Evolutionary conservation across 129 eudicot species (phyloP), one percentile per base, ranked within the genome.

Genomic region (Saussurea involucrata): DNA sequence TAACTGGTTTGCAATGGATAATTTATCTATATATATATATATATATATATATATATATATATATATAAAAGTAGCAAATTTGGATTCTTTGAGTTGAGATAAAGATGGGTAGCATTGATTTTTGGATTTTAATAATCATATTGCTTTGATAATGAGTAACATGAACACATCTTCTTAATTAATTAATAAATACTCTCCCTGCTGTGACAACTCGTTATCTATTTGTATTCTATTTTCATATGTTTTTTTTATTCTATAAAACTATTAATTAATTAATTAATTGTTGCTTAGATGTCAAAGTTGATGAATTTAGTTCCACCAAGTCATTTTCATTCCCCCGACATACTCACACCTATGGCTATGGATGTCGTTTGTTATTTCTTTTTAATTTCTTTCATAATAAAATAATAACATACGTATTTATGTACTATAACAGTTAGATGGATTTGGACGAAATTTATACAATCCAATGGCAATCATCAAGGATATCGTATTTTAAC

Each of bases 221-320:
- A 17, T 33, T 29, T 66, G 44, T 15, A 66, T 6, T 24, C 13
- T 24, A 10, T 63, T 65, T 65, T 9, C 17, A 53, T 53, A 53
- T 53, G 8, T n/a, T 4, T 40, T 44, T 12, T 53, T 40, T 44
- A 5, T 53, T 49, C 3, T 3, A 53, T 53, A 53, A 17, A 53
- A 53, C 61, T 53, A 17, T 53, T 53, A 53, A 40, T 40, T 40
- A 40, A 40, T 40, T 40, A 4, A 27, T 27, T 27, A 27, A 32
- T 32, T 13, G 18, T 68, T 60, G 75, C 69, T 77, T 68, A 9
- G 11, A 77, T 77, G 73, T 76, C 80, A 57, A 34, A 77, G 81
- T 77, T 69, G 46, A 77, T 57, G 81, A 57, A 77, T 58, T 32
- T 77, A 53, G 75, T 24, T 55, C 81, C 10, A 69, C 8, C 63